A percentile compares a stretch with the other conserved stretches of the same genome.
Evolutionary conservation across 345 rosid species (phyloP).

Genomic region (Citrus mangshanensis): DNA sequence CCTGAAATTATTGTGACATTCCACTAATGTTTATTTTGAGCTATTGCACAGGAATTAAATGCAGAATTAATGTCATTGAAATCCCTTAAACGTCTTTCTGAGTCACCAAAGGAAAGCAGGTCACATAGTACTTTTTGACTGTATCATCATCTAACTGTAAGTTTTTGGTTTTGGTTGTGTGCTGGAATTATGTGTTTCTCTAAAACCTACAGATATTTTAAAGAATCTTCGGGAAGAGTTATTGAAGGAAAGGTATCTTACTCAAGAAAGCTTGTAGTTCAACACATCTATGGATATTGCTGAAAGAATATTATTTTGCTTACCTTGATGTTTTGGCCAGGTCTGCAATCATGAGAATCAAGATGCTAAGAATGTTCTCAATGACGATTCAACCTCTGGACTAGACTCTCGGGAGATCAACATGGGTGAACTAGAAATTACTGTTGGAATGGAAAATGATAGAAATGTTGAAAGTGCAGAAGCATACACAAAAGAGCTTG

Average conservation of each 20-base stretch:
- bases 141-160: neutral
- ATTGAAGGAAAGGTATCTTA: conserved; percentile 45
- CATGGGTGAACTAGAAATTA: conserved; percentile 38
- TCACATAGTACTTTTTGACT: conserved; percentile 16
- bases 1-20: neutral
- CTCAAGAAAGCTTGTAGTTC: conserved; percentile 3
- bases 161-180: neutral
- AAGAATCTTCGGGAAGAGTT: conserved; percentile 26
- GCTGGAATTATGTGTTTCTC: conserved; percentile 6
- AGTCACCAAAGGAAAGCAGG: conserved; percentile 65
- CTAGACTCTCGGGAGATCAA: conserved; percentile 31
- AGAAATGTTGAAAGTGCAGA: conserved; percentile 70
- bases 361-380: conserved; percentile 16
- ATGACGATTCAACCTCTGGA: conserved; percentile 23
- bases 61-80: conserved; percentile 26
- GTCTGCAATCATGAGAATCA: conserved; percentile 30
- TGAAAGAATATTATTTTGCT: conserved; percentile 5
- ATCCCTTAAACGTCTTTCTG: conserved; percentile 58
- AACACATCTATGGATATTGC: neutral
- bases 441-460: conserved; percentile 38
- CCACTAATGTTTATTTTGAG: neutral
- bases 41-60: conserved; percentile 45
- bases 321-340: conserved; percentile 31
- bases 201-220: conserved; percentile 33
- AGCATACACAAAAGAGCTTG: conserved; percentile 77